Evolutionary conservation across 2,329 filamentous ascomycete species (phyloP), one percentile per base, ranked within the genome.

Genomic region (Sarocladium brachiariae): DNA sequence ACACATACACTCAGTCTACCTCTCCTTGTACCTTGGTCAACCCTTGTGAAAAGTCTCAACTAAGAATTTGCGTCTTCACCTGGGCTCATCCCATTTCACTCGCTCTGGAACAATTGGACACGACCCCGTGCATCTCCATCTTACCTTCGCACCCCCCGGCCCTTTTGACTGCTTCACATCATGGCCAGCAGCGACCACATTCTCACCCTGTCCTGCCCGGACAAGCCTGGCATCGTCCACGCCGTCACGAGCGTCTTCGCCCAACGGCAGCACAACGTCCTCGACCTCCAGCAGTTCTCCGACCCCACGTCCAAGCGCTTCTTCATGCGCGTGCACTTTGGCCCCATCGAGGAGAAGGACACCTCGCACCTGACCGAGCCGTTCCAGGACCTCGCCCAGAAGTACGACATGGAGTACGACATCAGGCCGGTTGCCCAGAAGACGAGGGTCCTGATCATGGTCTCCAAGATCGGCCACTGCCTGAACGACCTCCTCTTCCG

Each of bases 301-400:
- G 88, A 92, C 68, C 80, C 83, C 23, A 78, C 74, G 21, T 86
- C 84, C 18, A 72, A 86, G 63, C 84, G 78, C 52, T 93, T 93
- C 74, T 93, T 93, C 72, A 92, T 93, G 88, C 81, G 88, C 64
- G 86, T 92, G 59, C 87, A 91, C 67, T 92, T 92, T 60, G 84
- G 81, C 9, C 79, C 85, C 53, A 38, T 37, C 31, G 46, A 49
- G 14, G 24, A 33, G 24, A 34, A 53, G 52, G 74, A 69, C 54
- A 78, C 73, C 46, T 72, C 72, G 18, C 68, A 77, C 55, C 71
- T 89, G 45, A 66, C 62, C 7, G 66, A 64, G 51, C 75, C 79
- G 6, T 84, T 92, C 59, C 68, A 72, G 24, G 67, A 73, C 37
- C 80, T 89, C 49, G 84, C 84, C 2, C 59, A 70, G 49, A 73